Evolutionary conservation across 495 filamentous ascomycete genomes (phyloP).

Genomic region (Lasiosphaeria ovina): DNA sequence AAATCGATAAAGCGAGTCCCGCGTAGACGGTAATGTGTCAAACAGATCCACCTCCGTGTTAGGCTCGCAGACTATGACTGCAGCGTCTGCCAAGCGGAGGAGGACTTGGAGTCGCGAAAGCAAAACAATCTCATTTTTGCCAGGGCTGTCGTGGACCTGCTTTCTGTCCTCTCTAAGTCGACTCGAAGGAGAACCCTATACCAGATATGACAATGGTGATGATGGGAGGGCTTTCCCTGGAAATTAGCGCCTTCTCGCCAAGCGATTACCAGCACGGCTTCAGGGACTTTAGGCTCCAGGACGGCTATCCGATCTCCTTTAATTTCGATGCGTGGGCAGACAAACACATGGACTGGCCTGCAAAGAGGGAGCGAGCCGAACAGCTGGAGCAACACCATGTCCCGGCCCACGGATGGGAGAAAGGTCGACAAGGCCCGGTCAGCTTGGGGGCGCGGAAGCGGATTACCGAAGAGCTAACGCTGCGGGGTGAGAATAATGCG

Average conservation of each 20-base stretch:
- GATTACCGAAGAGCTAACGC: constrained; percentile 1
- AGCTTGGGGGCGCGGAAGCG: constrained; percentile 4
- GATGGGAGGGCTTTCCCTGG: constrained; percentile 2
- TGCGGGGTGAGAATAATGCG: not conserved
- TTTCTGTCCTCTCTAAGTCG: constrained; percentile 5
- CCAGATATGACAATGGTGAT: not conserved
- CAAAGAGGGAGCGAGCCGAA: constrained; percentile 2
- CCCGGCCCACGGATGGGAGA: constrained; percentile 6
- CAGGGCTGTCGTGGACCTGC: not conserved
- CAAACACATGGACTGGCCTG: not conserved
- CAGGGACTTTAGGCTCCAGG: constrained; percentile 11
- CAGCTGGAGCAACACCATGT: constrained; percentile 3
- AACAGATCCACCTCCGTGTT: constrained; percentile 1
- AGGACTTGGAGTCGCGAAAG: constrained; percentile 2
- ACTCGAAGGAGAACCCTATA: not conserved
- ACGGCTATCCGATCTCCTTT: constrained; percentile 8
- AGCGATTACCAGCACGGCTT: constrained; percentile 6
- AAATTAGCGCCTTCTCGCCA: constrained; percentile 5
- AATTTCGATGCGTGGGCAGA: not conserved
- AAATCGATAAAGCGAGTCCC: not conserved
- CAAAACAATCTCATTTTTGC: constrained; percentile 5
- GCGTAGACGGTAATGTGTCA: not conserved
- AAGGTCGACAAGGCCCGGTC: constrained; percentile 5
- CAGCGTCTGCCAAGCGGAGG: constrained; percentile 5
- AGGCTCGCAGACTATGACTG: constrained; percentile 5